Base-by-base conservation (phyloP, 768 basidiomycete genomes). In the Russula griseocarnosa region DNA sequence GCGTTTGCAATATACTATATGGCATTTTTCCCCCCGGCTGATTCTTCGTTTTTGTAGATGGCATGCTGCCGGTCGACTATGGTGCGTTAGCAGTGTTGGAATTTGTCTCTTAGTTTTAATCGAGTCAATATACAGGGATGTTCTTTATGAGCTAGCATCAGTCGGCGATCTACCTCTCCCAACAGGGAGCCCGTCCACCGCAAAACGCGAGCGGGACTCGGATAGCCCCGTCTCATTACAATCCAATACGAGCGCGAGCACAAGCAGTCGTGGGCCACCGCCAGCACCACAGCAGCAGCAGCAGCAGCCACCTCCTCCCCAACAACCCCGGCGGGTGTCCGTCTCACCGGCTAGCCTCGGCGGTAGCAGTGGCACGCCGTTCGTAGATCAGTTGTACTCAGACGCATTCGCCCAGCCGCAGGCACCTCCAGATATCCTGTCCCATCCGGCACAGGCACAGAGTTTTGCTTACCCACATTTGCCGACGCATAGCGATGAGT, bases 141-240 rank as follows among this genome's bases (percentile, higher is more conserved):
- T 90, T 47, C 74, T 90, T 22, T 88, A 83, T 66, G 87, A 90
- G 67, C 76, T 90, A 1, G 86, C 88, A 4, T 85, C 81, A 0
- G 86, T 85, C 5, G 87, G 88, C 2, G 86, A 89, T 26, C 77
- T 90, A 0, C 88, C 87, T 0, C 77, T 89, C 6, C 88, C 88
- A 2, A 78, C 81, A 55, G 70, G 79, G 0, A 83, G 81, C 57
- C 83, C 85, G 0, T 36, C 36, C 36, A 75, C 79, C 5, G 78
- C 73, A 18, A 90, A 90, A 63, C 85, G 88, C 20, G 86, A 85
- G 54, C 77, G 87, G 44, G 84, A 83, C 60, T 75, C 81, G 1
- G 85, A 86, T 59, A 81, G 78, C 65, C 79, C 83, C 11, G 22
- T 62, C 20, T 57, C 65, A 16, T 22, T 58, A 20, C 52, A 55